Conservation (phyloP, 2,329 filamentous ascomycete genomes). For the Myriosclerotinia scirpicola region DNA sequence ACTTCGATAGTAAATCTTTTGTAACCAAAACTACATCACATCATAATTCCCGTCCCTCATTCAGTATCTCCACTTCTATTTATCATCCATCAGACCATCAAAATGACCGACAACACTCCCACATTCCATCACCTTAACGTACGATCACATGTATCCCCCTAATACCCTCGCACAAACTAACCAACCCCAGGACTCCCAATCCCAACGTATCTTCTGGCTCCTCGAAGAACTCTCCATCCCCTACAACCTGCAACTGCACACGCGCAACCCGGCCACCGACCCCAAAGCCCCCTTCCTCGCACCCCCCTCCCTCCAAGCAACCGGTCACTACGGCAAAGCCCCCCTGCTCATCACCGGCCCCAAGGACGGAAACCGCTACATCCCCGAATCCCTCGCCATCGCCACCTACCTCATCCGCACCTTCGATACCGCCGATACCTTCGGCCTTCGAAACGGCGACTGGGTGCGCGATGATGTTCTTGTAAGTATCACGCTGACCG, state of each 20-base stretch:
- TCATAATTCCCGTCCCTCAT: too few relatives aligned
- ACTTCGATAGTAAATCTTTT: not conserved
- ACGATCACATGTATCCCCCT: not conserved
- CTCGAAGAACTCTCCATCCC: conserved; percentile 68
- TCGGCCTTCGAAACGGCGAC: conserved; percentile 36
- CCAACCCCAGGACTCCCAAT: conserved; percentile 56
- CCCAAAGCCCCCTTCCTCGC: conserved; percentile 50
- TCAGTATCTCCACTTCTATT: not conserved
- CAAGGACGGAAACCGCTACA: conserved; percentile 31
- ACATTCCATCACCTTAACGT: conserved; percentile 37
- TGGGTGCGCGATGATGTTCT: conserved; percentile 40
- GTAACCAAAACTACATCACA: not conserved
- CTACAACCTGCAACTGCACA: conserved; percentile 76
- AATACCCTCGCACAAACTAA: not conserved
- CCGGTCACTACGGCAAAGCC: conserved; percentile 84
- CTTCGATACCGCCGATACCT: conserved; percentile 39
- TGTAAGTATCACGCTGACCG: conserved; percentile 30
- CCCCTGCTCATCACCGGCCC: conserved; percentile 58
- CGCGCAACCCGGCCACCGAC: conserved; percentile 55
- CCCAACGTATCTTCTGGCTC: conserved; percentile 67
- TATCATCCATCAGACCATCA: not conserved
- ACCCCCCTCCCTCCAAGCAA: conserved; percentile 64
- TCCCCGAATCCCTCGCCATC: conserved; percentile 40
- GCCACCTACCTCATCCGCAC: conserved; percentile 41
- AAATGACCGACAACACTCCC: conserved; percentile 29